phyloP scores from a whole-genome alignment of 2,329 filamentous ascomycete genomes.

The Diplodia mutila region DNA sequence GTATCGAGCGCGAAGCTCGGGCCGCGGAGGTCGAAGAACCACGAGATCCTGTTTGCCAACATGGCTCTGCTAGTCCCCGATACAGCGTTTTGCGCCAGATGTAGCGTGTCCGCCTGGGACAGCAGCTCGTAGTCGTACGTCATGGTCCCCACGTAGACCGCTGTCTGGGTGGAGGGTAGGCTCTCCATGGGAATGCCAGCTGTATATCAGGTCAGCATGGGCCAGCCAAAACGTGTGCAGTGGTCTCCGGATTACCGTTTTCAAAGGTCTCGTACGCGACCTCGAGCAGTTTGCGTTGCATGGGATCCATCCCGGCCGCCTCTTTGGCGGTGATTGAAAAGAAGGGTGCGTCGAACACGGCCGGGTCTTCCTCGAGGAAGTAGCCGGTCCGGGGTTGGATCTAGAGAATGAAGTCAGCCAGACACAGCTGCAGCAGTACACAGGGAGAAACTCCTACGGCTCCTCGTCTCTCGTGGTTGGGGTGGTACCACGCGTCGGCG shows the following conservation, averaged over 20 bases:
- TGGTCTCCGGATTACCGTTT: too few relatives aligned
- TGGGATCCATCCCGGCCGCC: constrained; percentile 33
- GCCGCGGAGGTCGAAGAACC: constrained; percentile 37
- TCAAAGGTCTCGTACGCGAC: constrained; percentile 47
- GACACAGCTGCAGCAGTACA: neutral
- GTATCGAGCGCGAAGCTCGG: constrained; percentile 42
- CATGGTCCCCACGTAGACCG: constrained; percentile 29
- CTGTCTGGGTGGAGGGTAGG: neutral
- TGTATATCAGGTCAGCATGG: too few relatives aligned
- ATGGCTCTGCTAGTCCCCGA: constrained; percentile 34
- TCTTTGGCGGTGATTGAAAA: constrained; percentile 33
- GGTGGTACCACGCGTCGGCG: neutral
- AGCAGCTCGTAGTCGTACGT: constrained; percentile 32
- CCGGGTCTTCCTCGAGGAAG: constrained; percentile 24
- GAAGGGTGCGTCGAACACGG: constrained; percentile 30
- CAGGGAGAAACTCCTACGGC: constrained; percentile 34
- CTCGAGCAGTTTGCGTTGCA: constrained; percentile 35
- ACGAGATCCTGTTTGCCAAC: constrained; percentile 37
- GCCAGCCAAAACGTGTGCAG: too few relatives aligned
- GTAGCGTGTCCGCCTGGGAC: neutral
- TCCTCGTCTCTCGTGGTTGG: constrained; percentile 32
- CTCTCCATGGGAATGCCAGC: constrained; percentile 23
- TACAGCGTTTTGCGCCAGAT: neutral
- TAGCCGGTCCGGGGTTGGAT: too few relatives aligned
- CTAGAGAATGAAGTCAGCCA: too few relatives aligned